Evolutionary conservation across 495 filamentous ascomycete species (phyloP), one percentile per base, ranked within the genome.

Genomic region (Penicillium waksmanii): DNA sequence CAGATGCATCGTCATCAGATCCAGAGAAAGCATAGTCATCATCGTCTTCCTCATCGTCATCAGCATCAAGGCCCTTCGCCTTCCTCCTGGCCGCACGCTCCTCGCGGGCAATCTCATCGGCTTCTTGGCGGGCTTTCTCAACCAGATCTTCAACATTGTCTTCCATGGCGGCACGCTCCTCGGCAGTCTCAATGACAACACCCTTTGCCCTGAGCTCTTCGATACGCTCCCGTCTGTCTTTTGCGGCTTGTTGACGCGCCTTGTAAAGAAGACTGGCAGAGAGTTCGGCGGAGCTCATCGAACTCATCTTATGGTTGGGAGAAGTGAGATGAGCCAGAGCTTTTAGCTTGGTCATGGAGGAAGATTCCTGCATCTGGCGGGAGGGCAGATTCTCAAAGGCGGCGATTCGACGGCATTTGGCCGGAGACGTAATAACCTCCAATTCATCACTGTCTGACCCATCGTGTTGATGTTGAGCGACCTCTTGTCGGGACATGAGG

Each of bases 141-240:
- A 98, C 80, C 38, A 97, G 80, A 62, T 97, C 87, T 60, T 98
- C 96, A 19, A 97, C 84, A 57, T 93, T 85, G 25, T 88, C 86
- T 67, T 88, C 85, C 68, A 94, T 88, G 12, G 86, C 85, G 61
- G 89, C 87, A 57, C 90, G 82, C 63, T 99, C 93, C 71, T 96
- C 95, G 5, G 86, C 84, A 1, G 91, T 96, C 63, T 90, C 88
- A n/a, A 97, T 78, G 43, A 89, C 76, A 15, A 98, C 80, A 33
- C 95, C 95, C 68, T 88, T 90, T 18, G 87, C 86, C 55, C 83
- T 81, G 23, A 98, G 79, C 58, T 89, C 84, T 58, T 90, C 85
- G 15, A 98, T 82, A 56, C 87, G 88, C 63, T 91, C 88, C 46
- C 87, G 85, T n/a, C 91, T 82, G 67, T 93, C 93, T 34, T 83